Conservation (phyloP, 176 grass and related monocot species). For the Rhynchospora pubera region DNA sequence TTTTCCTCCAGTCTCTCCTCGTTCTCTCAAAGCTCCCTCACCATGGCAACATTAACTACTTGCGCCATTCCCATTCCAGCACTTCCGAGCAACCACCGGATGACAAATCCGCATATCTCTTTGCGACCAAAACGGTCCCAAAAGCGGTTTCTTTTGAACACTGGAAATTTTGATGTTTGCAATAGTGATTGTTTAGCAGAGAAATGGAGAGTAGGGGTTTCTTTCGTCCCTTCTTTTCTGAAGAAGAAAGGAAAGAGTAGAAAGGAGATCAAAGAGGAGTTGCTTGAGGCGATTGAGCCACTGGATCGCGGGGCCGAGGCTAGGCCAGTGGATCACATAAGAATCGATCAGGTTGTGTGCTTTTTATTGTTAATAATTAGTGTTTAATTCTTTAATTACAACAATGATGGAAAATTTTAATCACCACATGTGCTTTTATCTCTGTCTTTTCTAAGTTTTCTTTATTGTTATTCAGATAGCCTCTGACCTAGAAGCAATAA, state of each 20-base stretch:
- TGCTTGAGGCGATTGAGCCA: conserved; percentile 53
- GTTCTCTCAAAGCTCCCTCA: background rate
- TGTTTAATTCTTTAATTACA: background rate
- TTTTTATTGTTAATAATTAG: too few species aligned
- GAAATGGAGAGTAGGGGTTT: conserved; percentile 54
- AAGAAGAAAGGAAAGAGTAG: conserved; percentile 41
- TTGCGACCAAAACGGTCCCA: background rate
- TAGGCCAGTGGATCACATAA: conserved; percentile 44
- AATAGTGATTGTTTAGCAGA: background rate
- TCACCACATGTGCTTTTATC: background rate
- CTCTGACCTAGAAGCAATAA: conserved; percentile 52
- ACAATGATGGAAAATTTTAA: background rate
- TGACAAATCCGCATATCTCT: background rate
- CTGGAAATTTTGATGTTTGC: background rate
- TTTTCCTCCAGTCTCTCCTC: background rate
- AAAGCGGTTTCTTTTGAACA: background rate
- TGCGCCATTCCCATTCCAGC: background rate
- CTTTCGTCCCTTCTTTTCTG: conserved; percentile 66
- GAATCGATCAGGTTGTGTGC: conserved; percentile 45
- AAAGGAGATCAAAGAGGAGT: conserved; percentile 63
- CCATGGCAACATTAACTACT: conserved; percentile 1
- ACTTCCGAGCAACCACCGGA: background rate
- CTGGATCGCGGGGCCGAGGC: conserved; percentile 78
- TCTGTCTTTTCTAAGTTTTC: background rate
- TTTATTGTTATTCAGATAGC: conserved; percentile 35